Conservation (phyloP, 306 rosid genomes). For the Gleditsia sinensis region DNA sequence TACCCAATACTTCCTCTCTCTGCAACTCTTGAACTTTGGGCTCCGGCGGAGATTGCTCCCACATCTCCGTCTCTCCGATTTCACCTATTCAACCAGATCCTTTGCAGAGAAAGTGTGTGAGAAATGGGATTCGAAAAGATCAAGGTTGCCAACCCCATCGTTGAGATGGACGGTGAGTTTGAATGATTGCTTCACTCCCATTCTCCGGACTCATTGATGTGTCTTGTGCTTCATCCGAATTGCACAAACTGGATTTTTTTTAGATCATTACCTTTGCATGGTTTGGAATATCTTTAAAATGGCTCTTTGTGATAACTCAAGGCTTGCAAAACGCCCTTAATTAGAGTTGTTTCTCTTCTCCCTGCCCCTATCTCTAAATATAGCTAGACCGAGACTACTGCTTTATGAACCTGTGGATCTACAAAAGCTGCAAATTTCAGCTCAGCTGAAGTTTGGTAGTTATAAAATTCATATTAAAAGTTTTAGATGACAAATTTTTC, state of each 20-base stretch:
- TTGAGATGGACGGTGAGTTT: slow-evolving; percentile 93
- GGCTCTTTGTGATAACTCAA: neutral
- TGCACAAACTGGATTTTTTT: slow-evolving; percentile 7
- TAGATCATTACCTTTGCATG: neutral
- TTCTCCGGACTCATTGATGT: neutral
- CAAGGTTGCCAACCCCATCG: slow-evolving; percentile 94
- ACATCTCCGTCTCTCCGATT: slow-evolving; percentile 2
- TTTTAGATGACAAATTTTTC: neutral
- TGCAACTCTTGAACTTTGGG: neutral
- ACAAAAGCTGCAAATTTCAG: neutral
- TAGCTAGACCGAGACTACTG: too few species aligned
- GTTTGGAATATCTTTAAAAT: neutral
- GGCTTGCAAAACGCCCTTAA: neutral
- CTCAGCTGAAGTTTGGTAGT: neutral
- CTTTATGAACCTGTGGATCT: too few species aligned
- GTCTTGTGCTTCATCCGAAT: neutral
- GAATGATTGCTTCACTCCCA: neutral
- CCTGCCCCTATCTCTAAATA: too few species aligned
- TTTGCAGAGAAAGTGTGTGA: neutral
- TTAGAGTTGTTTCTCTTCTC: too few species aligned
- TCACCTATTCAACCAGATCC: neutral
- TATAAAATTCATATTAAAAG: neutral
- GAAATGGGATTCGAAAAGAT: slow-evolving; percentile 84
- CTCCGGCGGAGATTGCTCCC: slow-evolving; percentile 3
- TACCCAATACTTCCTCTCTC: neutral